These are phyloP conservation scores for Tillandsia fasciculata DNA, from an alignment of 176 grass and related monocot species.

Conservation along the genomic window DNA sequence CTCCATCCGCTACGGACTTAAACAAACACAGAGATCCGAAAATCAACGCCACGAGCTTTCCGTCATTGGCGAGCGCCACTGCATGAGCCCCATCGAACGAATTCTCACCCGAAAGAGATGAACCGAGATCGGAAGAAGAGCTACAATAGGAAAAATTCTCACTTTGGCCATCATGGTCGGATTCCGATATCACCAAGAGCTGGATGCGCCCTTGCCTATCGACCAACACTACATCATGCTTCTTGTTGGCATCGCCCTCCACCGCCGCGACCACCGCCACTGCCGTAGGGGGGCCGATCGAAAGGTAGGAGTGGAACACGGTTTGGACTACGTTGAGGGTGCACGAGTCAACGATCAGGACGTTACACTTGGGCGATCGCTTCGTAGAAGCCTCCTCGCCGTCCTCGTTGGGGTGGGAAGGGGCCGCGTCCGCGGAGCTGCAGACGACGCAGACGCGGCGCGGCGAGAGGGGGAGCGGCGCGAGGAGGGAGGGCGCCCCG, in stretches of 20 bases:
- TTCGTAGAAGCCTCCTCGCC: background rate
- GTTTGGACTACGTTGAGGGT: slow-evolving; percentile 57
- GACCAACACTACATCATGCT: slow-evolving; percentile 38
- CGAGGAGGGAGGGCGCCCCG: slow-evolving; percentile 50
- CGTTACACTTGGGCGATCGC: slow-evolving; percentile 27
- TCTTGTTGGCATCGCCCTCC: slow-evolving; percentile 8
- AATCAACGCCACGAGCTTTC: slow-evolving; percentile 51
- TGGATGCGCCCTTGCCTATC: slow-evolving; percentile 48
- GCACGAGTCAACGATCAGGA: slow-evolving; percentile 57
- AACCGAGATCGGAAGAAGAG: slow-evolving; percentile 16
- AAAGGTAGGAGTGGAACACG: slow-evolving; percentile 52
- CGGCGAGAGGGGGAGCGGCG: slow-evolving; percentile 27
- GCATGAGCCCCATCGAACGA: slow-evolving; percentile 31
- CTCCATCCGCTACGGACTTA: slow-evolving; percentile 44
- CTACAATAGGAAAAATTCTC: slow-evolving; percentile 9
- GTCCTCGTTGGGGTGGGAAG: background rate
- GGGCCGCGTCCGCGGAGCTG: slow-evolving; percentile 29
- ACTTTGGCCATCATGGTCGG: slow-evolving; percentile 19
- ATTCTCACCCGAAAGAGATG: slow-evolving; percentile 15
- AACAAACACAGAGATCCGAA: slow-evolving; percentile 58
- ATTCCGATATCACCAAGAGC: slow-evolving; percentile 32
- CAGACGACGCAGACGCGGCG: slow-evolving; percentile 56
- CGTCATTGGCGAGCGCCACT: slow-evolving; percentile 41
- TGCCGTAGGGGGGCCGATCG: slow-evolving; percentile 34
- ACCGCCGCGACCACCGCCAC: slow-evolving; percentile 16